phyloP scores from a whole-genome alignment of 495 filamentous ascomycete species.

The Penicillium samsonianum region DNA sequence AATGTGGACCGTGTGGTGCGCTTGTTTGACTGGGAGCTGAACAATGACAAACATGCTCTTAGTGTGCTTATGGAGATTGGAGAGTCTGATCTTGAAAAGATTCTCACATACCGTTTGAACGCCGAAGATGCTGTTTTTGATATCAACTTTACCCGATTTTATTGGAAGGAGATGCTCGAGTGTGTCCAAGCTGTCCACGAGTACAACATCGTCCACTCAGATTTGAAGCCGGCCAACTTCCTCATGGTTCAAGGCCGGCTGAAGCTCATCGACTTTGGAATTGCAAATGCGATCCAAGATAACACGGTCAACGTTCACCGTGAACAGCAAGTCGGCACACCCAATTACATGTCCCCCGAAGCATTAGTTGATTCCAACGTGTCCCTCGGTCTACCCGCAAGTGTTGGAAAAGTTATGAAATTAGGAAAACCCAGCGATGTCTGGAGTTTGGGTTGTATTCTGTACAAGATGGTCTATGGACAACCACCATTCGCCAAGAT shows the following conservation, averaged over 20 bases:
- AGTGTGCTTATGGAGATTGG: constrained; percentile 98
- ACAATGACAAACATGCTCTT: constrained; percentile 80
- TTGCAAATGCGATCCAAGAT: constrained; percentile 95
- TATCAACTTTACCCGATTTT: constrained; percentile 86
- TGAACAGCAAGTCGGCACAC: constrained; percentile 90
- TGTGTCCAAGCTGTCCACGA: constrained; percentile 88
- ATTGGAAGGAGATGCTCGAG: constrained; percentile 99
- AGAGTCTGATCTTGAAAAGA: constrained; percentile 89
- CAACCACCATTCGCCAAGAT: constrained; percentile 92
- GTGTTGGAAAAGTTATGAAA: constrained; percentile 81
- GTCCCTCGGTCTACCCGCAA: constrained; percentile 54
- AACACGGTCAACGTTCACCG: constrained; percentile 97
- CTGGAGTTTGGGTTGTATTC: constrained; percentile 93
- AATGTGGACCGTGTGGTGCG: constrained; percentile 87
- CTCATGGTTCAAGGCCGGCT: constrained; percentile 81
- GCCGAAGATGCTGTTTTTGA: constrained; percentile 77
- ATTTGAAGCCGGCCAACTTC: constrained; percentile 95
- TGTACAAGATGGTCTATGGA: constrained; percentile 98
- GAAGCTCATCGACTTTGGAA: constrained; percentile 94
- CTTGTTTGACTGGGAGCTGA: constrained; percentile 90
- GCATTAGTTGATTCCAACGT: constrained; percentile 85
- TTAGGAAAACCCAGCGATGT: constrained; percentile 94
- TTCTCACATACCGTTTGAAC: constrained; percentile 72
- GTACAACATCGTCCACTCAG: constrained; percentile 89
- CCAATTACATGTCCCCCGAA: constrained; percentile 98